Evolutionary conservation across 108 stramenopile genomes (phyloP).

Genomic region (Nitzschia sp.): DNA sequence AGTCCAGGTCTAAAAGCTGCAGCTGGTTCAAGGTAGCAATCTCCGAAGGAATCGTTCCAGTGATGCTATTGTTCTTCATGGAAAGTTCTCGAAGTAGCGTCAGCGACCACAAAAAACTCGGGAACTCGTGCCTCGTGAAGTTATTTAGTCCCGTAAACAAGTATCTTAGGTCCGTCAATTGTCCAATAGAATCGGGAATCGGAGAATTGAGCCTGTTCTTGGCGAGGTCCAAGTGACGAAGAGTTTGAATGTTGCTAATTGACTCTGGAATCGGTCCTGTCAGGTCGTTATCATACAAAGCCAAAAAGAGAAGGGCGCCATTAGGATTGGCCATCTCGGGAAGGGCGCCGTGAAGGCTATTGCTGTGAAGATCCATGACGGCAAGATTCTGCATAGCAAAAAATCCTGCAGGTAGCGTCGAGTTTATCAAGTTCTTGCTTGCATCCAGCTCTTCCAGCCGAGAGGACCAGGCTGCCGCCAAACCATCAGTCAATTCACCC

Average conservation of each 20-base stretch:
- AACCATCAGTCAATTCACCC: constrained; percentile 21
- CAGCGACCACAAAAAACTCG: constrained; percentile 23
- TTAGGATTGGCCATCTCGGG: constrained; percentile 17
- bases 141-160: constrained; percentile 31
- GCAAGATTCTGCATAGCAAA: constrained; percentile 14
- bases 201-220: constrained; percentile 22
- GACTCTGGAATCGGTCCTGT: constrained; percentile 47
- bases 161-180: constrained; percentile 27
- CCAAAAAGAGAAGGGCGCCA: constrained; percentile 18
- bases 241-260: constrained; percentile 22
- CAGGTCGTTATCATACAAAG: constrained; percentile 48
- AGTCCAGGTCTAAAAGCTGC: constrained; percentile 36
- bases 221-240: constrained; percentile 40
- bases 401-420: constrained; percentile 10
- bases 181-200: constrained; percentile 24
- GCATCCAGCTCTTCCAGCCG: constrained; percentile 22
- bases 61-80: constrained; percentile 28
- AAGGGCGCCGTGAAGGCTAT: constrained; percentile 19
- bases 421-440: constrained; percentile 24
- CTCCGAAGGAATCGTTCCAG: constrained; percentile 31
- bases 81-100: constrained; percentile 35
- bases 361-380: constrained; percentile 31
- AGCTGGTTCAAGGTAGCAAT: constrained; percentile 27
- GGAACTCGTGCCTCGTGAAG: constrained; percentile 26
- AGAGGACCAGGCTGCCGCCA: background rate